Base-by-base conservation (phyloP, 169 alveolate genomes). In the Neospora caninum region DNA sequence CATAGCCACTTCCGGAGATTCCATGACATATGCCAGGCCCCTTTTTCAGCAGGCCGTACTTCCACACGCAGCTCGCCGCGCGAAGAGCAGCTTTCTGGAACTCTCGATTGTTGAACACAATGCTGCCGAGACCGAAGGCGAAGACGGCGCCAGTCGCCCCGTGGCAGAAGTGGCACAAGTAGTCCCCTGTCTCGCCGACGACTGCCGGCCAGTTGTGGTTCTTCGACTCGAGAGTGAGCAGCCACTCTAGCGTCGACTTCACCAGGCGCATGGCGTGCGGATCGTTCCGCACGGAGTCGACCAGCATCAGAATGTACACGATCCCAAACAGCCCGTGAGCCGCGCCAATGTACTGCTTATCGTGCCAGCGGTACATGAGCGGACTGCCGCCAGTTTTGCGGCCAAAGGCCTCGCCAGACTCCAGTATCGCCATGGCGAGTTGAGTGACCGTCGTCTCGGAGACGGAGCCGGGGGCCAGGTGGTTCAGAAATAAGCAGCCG, bases 161-260 rank as follows among this genome's bases (percentile, higher is more conserved):
- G 45, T 86, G 91, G 78, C 91, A 86, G 78, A 86, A 86, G 45
- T 86, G 91, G 31, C 41, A n/a, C n/a, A 86, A 78, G 43, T 86
- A 54, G 42, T 31, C 73, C 80, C 25, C 91, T 31, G 43, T 27
- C 0, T 29, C 53, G 41, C 45, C 91, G 0, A 29, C 41, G 13
- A 86, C 91, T 7, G 91, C 91, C 6, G 91, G 91, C 53, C 73
- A 86, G 73, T 86, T 86, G 73, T 54, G 80, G n/a, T 86, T 10
- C 0, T 49, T 31, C 43, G 91, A 45, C 78, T 86, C 91, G 45
- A 86, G n/a, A 43, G 38, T 20, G 69, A 86, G 78, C 41, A 86
- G 78, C 70, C 78, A 86, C 43, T 86, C 91, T 9, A 86, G 78
- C 42, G 91, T 49, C 4, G n/a, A 39, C 34, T 25, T 25, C 45